phyloP scores from a whole-genome alignment of 164 flowering plant genomes.

The Aristolochia californica region DNA sequence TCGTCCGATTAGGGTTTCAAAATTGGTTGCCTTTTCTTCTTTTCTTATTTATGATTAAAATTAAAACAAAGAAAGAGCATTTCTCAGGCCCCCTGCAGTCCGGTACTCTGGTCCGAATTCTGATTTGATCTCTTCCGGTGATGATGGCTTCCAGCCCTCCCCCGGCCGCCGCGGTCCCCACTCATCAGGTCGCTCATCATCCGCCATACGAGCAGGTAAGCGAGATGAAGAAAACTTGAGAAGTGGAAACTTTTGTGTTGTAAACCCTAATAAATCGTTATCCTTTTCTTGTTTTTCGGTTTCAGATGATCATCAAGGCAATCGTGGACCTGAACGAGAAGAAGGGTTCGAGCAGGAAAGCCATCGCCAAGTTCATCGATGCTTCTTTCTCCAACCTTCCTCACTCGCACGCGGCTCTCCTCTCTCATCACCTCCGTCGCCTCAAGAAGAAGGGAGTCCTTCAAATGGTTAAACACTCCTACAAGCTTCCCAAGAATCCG shows the following conservation, averaged over 20 bases:
- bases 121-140: no score
- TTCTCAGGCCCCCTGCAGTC: no score
- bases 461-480: constrained; percentile 8
- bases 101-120: neutral
- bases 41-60: no score
- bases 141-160: neutral
- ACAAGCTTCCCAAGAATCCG: constrained; percentile 1
- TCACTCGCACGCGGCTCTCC: constrained; percentile 4
- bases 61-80: no score
- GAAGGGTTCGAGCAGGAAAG: constrained; percentile 7
- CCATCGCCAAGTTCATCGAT: constrained; percentile 9
- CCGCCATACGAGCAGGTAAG: constrained; percentile 5
- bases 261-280: neutral
- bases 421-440: constrained; percentile 3
- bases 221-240: no score
- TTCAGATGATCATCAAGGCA: constrained; percentile 3
- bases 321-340: constrained; percentile 6
- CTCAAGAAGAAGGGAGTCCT: constrained; percentile 7
- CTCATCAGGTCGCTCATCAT: neutral
- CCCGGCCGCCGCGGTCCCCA: neutral
- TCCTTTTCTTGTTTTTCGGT: neutral
- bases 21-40: no score
- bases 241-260: neutral
- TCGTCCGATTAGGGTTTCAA: neutral
- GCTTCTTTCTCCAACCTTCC: constrained; percentile 4